Base-by-base conservation (phyloP, 257 asterid species). In the Haberlea rhodopensis region DNA sequence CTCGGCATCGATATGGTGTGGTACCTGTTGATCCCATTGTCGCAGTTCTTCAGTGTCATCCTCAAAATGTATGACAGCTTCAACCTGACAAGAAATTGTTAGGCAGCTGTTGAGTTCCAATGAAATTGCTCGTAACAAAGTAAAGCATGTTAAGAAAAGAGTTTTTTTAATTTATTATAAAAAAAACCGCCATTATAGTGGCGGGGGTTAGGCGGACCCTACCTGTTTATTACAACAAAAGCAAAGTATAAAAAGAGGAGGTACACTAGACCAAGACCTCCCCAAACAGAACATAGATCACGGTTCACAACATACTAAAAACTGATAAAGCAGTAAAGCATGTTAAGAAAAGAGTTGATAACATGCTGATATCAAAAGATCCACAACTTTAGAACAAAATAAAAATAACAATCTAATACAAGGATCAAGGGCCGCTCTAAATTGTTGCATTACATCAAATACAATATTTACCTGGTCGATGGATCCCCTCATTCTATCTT, bases 1-100 rank as follows among this genome's bases (percentile, higher is more conserved):
- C 37, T 55, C 16, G 10, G 11, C 16, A 26, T 26, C 11, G n/a
- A 66, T 56, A n/a, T 64, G 25, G 25, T 59, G 70, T 13, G 51
- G 57, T 78, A 92, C 98, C 97, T 89, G 97, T 71, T 89, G 96
- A 85, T 94, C 99, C 99, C 99, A 94, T 71, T 84, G 97, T 71
- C 86, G 99, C 81, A 90, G 73, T 70, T 90, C 99, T 73, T 84
- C 92, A 0, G 95, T 86, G 79, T 94, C 99, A 71, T 94, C 97
- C 79, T 90, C 99, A 66, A 90, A 94, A 81, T 94, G 99, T 71
- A 94, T 94, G 45, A 92, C 89, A 45, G 95, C 89, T 73, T 92
- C 98, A 63, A 92, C 97, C 97, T 89, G 82, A 53, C 65, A 63
- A 23, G 73, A 21, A 67, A 68, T 51, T 51, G n/a, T 25, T 4